Conservation (phyloP, 768 basidiomycete species). For the Trametes sanguinea region DNA sequence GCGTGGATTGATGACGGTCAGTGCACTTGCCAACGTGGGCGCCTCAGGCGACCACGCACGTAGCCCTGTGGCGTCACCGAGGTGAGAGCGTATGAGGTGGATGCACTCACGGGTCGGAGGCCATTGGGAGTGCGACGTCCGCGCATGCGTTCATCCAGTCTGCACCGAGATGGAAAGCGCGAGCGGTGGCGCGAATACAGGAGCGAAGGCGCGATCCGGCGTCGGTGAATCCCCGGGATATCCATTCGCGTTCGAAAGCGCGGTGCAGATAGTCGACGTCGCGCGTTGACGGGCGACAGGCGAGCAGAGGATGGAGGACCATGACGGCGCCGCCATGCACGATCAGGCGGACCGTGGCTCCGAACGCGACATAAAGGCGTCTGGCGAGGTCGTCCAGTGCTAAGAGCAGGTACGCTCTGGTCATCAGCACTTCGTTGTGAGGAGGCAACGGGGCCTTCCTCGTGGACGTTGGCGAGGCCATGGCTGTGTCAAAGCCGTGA, state of each 20-base stretch:
- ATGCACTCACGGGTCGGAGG: conserved; percentile 45
- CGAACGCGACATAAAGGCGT: conserved; percentile 48
- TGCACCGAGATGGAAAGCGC: conserved; percentile 48
- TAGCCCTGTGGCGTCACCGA: background rate
- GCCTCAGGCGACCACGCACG: background rate
- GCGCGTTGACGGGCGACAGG: conserved; percentile 51
- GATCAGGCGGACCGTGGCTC: conserved; percentile 57
- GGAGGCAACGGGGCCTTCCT: conserved; percentile 16
- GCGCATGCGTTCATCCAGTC: conserved; percentile 84
- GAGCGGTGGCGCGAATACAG: conserved; percentile 60
- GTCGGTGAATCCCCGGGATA: conserved; percentile 47
- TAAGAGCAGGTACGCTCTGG: conserved; percentile 37
- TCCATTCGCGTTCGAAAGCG: conserved; percentile 59
- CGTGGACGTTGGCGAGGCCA: conserved; percentile 3
- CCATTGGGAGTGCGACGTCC: conserved; percentile 70
- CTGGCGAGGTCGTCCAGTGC: conserved; percentile 57
- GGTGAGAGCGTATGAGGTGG: conserved; percentile 32
- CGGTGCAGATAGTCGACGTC: conserved; percentile 71
- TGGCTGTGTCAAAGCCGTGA: background rate
- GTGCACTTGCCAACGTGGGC: background rate
- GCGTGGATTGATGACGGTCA: conserved; percentile 1
- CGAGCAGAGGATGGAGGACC: conserved; percentile 57
- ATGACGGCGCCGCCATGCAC: conserved; percentile 76
- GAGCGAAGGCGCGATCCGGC: conserved; percentile 55
- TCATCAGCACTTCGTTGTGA: conserved; percentile 41